Evolutionary conservation across 129 eudicot species (phyloP), one percentile per base, ranked within the genome.

Genomic region (Flaveria brownii): DNA sequence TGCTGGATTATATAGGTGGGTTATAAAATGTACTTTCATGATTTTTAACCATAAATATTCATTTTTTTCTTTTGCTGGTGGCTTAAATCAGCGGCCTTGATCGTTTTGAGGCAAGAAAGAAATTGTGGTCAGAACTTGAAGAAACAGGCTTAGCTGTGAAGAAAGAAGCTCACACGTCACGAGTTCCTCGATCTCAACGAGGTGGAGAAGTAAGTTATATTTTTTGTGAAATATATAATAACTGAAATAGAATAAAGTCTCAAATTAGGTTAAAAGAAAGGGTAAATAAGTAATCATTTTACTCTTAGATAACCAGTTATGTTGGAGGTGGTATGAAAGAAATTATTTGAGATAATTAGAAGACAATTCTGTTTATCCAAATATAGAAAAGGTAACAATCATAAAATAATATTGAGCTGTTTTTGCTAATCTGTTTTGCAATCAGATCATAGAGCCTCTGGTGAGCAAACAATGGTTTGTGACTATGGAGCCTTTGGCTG

Each of bases 381-480:
- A 14, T 20, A 4, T 71, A 26, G 41, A 0, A 49, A 71, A 50
- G 14, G 39, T 45, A 17, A 54, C 14, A 72, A 33, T 72, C 26
- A 23, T 50, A 39, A 1, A 39, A 45, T 12, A 47, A 4, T 16
- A 9, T 12, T 13, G 41, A 9, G 9, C 0, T 54, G 61, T 52
- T 67, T 55, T 46, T 73, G 61, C 73, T 51, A 26, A 52, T 74
- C 25, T 59, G 28, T 81, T 59, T 1, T 25, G 59, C 72, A 56
- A 75, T 68, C 81, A 93, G 98, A 93, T 93, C 78, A 93, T 93
- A 71, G 98, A 93, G 84, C 98, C 98, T 70, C 68, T 94, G 18
- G 92, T 91, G 63, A 94, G 97, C 84, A 91, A 91, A 81, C 98
- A 94, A 71, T 94, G 98, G 98, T 94, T 91, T 83, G 88, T 94